These are phyloP conservation scores for Malbranchea zuffiana DNA, from an alignment of 2,329 filamentous ascomycete genomes.

Conservation along the genomic window DNA sequence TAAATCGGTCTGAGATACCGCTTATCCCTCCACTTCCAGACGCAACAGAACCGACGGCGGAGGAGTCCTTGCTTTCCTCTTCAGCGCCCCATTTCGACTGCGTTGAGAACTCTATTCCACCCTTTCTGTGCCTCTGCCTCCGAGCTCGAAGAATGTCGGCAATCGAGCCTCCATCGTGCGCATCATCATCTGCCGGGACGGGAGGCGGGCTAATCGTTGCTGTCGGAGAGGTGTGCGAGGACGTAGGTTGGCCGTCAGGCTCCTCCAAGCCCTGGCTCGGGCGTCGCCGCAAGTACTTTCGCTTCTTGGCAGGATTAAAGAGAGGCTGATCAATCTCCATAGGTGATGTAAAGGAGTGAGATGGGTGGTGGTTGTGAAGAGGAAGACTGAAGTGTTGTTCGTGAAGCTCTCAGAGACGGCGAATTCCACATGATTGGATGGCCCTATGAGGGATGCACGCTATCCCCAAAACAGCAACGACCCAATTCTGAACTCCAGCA, in stretches of 20 bases:
- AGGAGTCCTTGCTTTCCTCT: slow-evolving; percentile 15
- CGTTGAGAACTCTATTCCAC: slow-evolving; percentile 38
- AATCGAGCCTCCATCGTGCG: slow-evolving; percentile 17
- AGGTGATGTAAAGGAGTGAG: too few species aligned
- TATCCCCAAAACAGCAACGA: too few species aligned
- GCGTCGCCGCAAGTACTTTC: slow-evolving; percentile 42
- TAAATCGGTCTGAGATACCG: slow-evolving; percentile 43
- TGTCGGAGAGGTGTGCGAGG: neutral
- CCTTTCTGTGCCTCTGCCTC: slow-evolving; percentile 29
- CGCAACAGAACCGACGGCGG: slow-evolving; percentile 20
- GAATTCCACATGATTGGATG: too few species aligned
- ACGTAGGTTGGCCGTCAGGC: too few species aligned
- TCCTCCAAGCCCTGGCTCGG: neutral
- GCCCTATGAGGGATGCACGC: too few species aligned
- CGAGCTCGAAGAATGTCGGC: slow-evolving; percentile 31
- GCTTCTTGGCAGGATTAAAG: slow-evolving; percentile 41
- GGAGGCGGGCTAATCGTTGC: too few species aligned
- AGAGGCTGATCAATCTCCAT: slow-evolving; percentile 23
- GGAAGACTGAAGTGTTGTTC: too few species aligned
- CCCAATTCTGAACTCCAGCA: too few species aligned
- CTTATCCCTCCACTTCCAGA: slow-evolving; percentile 27
- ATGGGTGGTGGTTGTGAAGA: neutral
- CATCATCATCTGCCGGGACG: slow-evolving; percentile 7
- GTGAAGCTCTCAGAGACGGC: too few species aligned
- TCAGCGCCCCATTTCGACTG: slow-evolving; percentile 18